Evolutionary conservation across 2,329 filamentous ascomycete species (phyloP), one percentile per base, ranked within the genome.

Genomic region (Fusarium floridanum): DNA sequence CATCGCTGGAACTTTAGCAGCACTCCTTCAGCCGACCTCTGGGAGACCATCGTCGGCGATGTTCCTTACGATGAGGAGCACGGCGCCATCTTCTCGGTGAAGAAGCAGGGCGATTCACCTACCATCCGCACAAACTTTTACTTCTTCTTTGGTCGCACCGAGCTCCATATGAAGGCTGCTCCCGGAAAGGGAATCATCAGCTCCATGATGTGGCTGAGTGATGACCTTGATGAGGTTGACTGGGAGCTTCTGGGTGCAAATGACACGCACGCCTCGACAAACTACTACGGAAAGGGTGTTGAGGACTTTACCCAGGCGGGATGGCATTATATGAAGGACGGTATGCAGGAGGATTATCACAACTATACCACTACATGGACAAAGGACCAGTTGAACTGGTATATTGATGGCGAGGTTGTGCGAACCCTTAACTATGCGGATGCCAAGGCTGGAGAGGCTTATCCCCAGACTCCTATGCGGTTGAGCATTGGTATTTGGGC

Each of bases 191-290:
- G 95, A 61, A 92, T 98, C 72, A 90, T 98, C 77, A 95, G 92
- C 79, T 91, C 93, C 71, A 92, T 97, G 79, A 95, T 97, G 81
- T 88, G 96, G 82, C 88, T 97, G 75, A 96, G 93, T 61, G 93
- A 97, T 76, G 92, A 95, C 77, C 88, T 96, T 16, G 95, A 97
- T 81, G 94, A 97, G 83, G 91, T 97, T 45, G 95, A 98, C 80
- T 96, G 94, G 90, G 94, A 97, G 80, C 93, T 94, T 79, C 88
- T 95, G 68, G 94, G 94, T 55, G 88, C 88, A 66, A 92, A 94
- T 79, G 83, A 85, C 65, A 89, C 86, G 17, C 83, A 87, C 37
- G 92, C 90, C 10, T 88, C 93, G 77, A 92, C 90, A 76, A 95
- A 96, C 85, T 96, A 92, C 84, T 96, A 93, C 78, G 92, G 93